Base-by-base conservation (phyloP, 495 filamentous ascomycete species). In the Penicillium simplicissimum region DNA sequence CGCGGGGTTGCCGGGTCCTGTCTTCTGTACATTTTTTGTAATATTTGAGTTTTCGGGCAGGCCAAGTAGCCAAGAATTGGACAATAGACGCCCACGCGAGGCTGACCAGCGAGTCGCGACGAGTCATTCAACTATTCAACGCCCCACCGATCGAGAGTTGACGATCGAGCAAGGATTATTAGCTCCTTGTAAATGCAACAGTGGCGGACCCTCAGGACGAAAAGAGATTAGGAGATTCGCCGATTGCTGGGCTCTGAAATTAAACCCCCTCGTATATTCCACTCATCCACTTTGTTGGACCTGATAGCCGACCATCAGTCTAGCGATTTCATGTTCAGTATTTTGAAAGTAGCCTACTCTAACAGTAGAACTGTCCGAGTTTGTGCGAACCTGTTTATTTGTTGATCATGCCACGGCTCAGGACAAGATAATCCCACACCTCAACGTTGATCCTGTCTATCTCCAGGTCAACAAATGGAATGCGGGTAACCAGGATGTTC, bases 131-230 rank as follows among this genome's bases (percentile, higher is more conserved):
- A 38, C 45, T 48, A 63, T 57, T 48, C 34, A 38, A 38, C 21
- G 62, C 38, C 62, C 62, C 62, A 59, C 60, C 47, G 59, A 62
- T 66, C 56, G 59, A 56, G 59, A 58, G 45, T 52, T 59, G 58
- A 63, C 65, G 61, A 70, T 65, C 67, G 52, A 69, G 64, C 61
- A 62, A 52, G 61, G 61, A 62, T 67, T 57, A 3, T 67, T 57
- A 54, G 37, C 67, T 67, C 25, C 40, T 19, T 47, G 37, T 48
- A 33, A 49, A 33, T 58, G 67, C 62, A 58, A 57, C 33, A 36
- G 48, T 37, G 48, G 49, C 56, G 60, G 38, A 23, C 42, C 42
- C 42, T 59, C 42, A 19, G 19, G 25, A 53, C 31, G 37, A 58
- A 62, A 58, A 38, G 49, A 59, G 40, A 59, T 59, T 59, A 63